Evolutionary conservation across 2,329 filamentous ascomycete genomes (phyloP).

Genomic region (Penicillium sp.): DNA sequence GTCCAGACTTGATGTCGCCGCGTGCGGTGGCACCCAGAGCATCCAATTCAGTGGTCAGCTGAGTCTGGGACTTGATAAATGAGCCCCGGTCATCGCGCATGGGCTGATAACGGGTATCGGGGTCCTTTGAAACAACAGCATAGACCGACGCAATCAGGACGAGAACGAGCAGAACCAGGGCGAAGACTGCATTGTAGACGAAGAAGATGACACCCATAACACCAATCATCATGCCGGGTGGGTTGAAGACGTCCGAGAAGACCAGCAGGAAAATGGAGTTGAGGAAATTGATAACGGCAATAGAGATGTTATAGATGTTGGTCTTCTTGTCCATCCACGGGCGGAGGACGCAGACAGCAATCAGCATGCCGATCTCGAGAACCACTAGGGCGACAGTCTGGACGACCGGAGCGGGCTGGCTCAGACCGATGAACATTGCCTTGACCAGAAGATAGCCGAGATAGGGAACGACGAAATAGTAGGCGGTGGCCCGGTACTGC

Average conservation of each 20-base stretch:
- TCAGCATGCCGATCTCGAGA: constrained; percentile 73
- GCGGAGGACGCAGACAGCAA: constrained; percentile 71
- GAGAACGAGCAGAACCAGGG: constrained; percentile 75
- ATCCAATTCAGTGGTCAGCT: constrained; percentile 82
- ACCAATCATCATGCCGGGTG: constrained; percentile 76
- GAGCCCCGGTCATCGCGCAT: constrained; percentile 95
- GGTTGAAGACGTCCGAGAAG: constrained; percentile 80
- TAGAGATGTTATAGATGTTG: constrained; percentile 93
- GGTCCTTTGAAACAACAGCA: constrained; percentile 85
- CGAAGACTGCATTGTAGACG: constrained; percentile 77
- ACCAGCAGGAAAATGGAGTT: constrained; percentile 85
- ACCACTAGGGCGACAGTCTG: constrained; percentile 80
- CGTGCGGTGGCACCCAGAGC: constrained; percentile 83
- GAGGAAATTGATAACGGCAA: constrained; percentile 82
- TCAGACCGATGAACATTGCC: constrained; percentile 80
- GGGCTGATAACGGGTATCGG: constrained; percentile 88
- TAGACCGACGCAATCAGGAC: constrained; percentile 72
- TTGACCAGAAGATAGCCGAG: constrained; percentile 79
- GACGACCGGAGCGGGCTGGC: constrained; percentile 63
- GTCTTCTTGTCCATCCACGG: constrained; percentile 99
- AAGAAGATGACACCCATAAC: constrained; percentile 88
- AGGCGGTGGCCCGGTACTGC: constrained; percentile 90
- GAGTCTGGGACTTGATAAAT: constrained; percentile 93
- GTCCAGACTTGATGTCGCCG: constrained; percentile 64
- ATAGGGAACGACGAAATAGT: constrained; percentile 85